These are phyloP conservation scores for Cornus suecica DNA, from an alignment of 148 eudicot species.

Conservation along the genomic window DNA sequence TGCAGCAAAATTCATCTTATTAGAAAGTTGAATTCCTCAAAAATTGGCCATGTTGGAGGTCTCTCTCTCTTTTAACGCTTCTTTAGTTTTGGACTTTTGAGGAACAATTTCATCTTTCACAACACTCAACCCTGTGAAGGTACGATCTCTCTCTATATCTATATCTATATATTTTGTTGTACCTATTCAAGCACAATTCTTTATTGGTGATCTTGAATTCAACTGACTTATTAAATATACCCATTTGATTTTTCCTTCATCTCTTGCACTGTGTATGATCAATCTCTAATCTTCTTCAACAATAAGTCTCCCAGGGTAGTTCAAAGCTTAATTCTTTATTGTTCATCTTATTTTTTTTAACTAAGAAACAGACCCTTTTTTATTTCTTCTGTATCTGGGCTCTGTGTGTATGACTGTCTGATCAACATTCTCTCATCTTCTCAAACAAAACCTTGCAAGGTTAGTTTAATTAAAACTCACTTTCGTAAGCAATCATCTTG, in stretches of 20 bases:
- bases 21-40: too few species aligned
- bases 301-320: background rate
- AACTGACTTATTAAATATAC: background rate
- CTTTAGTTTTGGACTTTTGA: background rate
- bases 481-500: too few species aligned
- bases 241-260: background rate
- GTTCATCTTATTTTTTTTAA: too few species aligned
- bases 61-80: background rate
- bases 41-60: too few species aligned
- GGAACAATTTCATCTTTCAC: too few species aligned
- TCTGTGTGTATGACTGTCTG: too few species aligned
- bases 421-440: too few species aligned
- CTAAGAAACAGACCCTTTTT: too few species aligned
- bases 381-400: background rate
- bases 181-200: background rate
- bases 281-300: background rate
- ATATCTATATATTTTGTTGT: background rate
- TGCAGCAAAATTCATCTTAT: too few species aligned
- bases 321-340: background rate
- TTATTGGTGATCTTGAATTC: constrained; percentile 1
- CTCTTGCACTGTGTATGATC: background rate
- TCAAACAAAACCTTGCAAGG: too few species aligned
- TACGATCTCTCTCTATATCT: constrained; percentile 1
- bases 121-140: background rate
- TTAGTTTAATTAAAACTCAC: too few species aligned